These are phyloP conservation scores for Boechera divaricarpa DNA, from an alignment of 345 rosid species.

Conservation along the genomic window DNA sequence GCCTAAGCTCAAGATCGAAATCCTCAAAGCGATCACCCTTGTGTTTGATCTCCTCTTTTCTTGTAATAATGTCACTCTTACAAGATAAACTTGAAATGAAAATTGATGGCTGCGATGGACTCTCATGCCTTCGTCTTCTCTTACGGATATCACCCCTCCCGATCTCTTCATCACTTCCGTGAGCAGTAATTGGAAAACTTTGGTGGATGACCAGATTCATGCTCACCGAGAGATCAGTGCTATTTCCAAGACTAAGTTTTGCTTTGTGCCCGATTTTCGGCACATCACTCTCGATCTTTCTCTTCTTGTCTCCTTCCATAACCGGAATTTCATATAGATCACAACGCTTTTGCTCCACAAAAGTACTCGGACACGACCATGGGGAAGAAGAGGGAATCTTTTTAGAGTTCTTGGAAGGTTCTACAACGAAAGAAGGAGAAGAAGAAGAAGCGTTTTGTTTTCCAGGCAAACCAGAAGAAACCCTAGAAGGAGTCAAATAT, in stretches of 20 bases:
- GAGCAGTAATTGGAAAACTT: conserved; percentile 42
- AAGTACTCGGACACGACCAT: conserved; percentile 39
- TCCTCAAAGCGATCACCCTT: conserved; percentile 59
- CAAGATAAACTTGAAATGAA: conserved; percentile 51
- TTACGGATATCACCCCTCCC: conserved; percentile 44
- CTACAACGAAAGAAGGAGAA: conserved; percentile 45
- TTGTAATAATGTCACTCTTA: conserved; percentile 42
- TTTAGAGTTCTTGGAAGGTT: conserved; percentile 36
- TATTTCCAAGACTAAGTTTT: conserved; percentile 49
- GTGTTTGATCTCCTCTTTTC: conserved; percentile 49
- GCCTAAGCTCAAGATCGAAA: conserved; percentile 95
- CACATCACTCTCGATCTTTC: conserved; percentile 37
- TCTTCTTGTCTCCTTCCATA: conserved; percentile 49
- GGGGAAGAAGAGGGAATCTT: conserved; percentile 41
- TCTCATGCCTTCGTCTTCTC: conserved; percentile 56
- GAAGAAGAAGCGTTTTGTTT: conserved; percentile 44
- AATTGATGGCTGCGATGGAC: conserved; percentile 54
- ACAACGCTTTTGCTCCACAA: conserved; percentile 30
- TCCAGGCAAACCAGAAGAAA: conserved; percentile 51
- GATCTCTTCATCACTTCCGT: conserved; percentile 48
- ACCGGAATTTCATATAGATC: conserved; percentile 42
- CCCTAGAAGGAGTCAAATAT: conserved; percentile 50
- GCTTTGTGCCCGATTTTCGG: conserved; percentile 42
- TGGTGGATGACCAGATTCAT: conserved; percentile 68
- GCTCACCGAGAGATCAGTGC: conserved; percentile 60